Base-by-base conservation (phyloP, 768 basidiomycete genomes). In the Stropharia rugosoannulata region DNA sequence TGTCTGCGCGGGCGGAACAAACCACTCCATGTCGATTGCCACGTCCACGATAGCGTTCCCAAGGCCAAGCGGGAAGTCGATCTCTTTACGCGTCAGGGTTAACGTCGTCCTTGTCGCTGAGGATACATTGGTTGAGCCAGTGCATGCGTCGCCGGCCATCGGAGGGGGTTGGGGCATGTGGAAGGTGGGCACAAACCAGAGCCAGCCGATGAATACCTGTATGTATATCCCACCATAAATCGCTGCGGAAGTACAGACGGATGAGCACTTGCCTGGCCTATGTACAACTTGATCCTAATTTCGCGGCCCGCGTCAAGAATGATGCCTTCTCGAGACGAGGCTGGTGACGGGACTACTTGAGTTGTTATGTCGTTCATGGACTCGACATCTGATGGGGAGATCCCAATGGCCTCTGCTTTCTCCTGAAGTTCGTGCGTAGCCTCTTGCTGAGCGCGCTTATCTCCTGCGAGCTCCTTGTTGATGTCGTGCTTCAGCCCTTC, bases 121-220 rank as follows among this genome's bases (percentile, higher is more conserved):
- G 1, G 51, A 48, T 42, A 56, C 51, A 18, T 49, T 59, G 19
- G 40, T 27, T 37, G 60, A 44, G 39, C n/a, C 19, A 38, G 59
- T 29, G 19, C 5, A 27, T 6, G 25, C 7, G 18, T 22, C 6
- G 66, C 50, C n/a, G 65, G 58, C 7, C 22, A 63, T 40, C 2
- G 71, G 65, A 4, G 76, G 73, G 37, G 80, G 75, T 42, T 81
- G 77, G 1, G 81, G 74, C 75, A 93, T 82, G 65, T 94, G 90
- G 73, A 94, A 94, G 0, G 84, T 77, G 0, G 93, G 93, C 56
- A 95, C 83, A 65, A 94, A 79, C 93, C 93, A 94, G 48, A 86
- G 66, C 93, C 93, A 95, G 32, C 89, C 86, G 68, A 95, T 83
- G 62, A 87, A 84, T 0, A 93, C 77, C 80, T 92, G 39, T 18